Percentiles rank a stretch among this genome's conserved stretches.
Evolutionary conservation across 2,329 filamentous ascomycete genomes (phyloP).

Genomic region (Aspergillus brasiliensis): DNA sequence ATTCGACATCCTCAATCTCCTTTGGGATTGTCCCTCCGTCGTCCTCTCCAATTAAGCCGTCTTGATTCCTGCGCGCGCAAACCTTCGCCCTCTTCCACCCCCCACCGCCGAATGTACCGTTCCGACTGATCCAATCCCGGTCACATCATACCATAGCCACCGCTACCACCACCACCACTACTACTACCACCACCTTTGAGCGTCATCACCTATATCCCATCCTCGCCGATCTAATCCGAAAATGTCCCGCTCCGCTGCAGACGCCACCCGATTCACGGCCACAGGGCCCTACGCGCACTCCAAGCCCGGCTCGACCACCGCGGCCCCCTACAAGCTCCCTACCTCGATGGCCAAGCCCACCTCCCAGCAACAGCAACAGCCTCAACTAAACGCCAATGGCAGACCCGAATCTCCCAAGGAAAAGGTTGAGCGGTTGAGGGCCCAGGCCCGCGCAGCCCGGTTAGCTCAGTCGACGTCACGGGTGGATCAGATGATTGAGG

Average conservation of each 20-base stretch:
- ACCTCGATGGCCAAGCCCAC: conserved; percentile 25
- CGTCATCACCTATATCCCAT: not conserved
- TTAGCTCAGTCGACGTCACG: conserved; percentile 59
- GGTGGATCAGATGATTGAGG: conserved; percentile 57
- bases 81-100: not conserved
- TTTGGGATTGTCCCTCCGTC: too few relatives aligned
- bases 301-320: conserved; percentile 30
- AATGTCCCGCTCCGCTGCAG: conserved; percentile 52
- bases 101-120: conserved; percentile 1
- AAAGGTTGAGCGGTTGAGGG: conserved; percentile 68
- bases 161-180: not conserved
- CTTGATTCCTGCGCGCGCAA: not conserved
- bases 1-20: not conserved
- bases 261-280: conserved; percentile 55
- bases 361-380: conserved; percentile 15
- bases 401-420: conserved; percentile 66
- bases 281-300: conserved; percentile 52
- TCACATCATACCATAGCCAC: not conserved
- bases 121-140: not conserved
- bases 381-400: conserved; percentile 27
- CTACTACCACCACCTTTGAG: not conserved
- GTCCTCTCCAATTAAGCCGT: too few relatives aligned
- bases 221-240: not conserved
- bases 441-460: conserved; percentile 68
- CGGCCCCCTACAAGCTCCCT: conserved; percentile 36